These are phyloP conservation scores for Alternaria brassicae DNA, from an alignment of 2,329 filamentous ascomycete species.

Conservation along the genomic window DNA sequence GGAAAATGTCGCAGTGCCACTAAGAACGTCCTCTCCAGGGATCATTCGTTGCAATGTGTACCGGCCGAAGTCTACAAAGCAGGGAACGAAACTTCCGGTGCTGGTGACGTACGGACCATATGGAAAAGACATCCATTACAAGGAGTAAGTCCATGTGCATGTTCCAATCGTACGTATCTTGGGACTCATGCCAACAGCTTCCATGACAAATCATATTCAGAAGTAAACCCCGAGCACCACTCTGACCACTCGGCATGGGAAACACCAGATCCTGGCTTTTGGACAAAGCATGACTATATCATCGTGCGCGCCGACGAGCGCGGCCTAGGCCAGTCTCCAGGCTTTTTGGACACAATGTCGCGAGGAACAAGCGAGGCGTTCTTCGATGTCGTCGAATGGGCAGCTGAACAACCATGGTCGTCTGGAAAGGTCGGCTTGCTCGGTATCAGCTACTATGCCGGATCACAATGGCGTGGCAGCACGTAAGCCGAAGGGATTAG, in stretches of 20 bases:
- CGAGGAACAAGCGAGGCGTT: conserved; percentile 60
- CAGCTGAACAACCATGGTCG: conserved; percentile 59
- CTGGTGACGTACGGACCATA: conserved; percentile 76
- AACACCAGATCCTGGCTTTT: conserved; percentile 52
- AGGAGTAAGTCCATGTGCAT: conserved; percentile 46
- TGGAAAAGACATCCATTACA: conserved; percentile 74
- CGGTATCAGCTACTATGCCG: conserved; percentile 62
- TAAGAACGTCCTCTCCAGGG: conserved; percentile 51
- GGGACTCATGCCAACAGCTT: conserved; percentile 48
- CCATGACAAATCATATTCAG: conserved; percentile 57
- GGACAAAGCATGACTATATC: conserved; percentile 48
- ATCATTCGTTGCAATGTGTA: conserved; percentile 61
- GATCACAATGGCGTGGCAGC: conserved; percentile 64
- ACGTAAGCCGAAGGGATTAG: conserved; percentile 58
- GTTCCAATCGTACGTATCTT: neutral
- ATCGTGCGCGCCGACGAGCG: conserved; percentile 59
- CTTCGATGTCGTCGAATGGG: conserved; percentile 62
- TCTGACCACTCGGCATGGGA: conserved; percentile 56
- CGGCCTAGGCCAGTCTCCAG: conserved; percentile 61
- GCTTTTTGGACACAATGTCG: conserved; percentile 62
- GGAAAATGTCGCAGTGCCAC: conserved; percentile 56
- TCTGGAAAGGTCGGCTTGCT: conserved; percentile 60
- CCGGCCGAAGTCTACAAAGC: conserved; percentile 52
- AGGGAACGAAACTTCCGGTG: conserved; percentile 60
- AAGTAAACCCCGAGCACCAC: conserved; percentile 43